Evolutionary conservation across 305 asterid genomes (phyloP).

Genomic region (Andrographis paniculata): DNA sequence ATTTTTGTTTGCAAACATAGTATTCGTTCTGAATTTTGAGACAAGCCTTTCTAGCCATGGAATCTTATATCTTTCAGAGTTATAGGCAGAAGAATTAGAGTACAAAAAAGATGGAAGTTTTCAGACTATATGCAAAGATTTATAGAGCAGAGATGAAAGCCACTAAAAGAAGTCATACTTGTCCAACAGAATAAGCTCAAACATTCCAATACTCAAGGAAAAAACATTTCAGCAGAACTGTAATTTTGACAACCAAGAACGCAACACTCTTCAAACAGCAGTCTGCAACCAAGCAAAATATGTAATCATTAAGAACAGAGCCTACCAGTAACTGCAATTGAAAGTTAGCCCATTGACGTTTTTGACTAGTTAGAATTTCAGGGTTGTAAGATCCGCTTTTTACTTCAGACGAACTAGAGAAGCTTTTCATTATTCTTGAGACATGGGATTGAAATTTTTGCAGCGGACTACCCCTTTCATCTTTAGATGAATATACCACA

Average conservation of each 20-base stretch:
- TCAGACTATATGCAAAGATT: background rate
- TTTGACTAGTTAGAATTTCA: constrained; percentile 90
- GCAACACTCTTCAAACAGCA: background rate
- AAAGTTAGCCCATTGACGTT: constrained; percentile 98
- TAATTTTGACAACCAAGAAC: background rate
- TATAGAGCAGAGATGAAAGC: constrained; percentile 5
- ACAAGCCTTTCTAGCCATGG: constrained; percentile 1
- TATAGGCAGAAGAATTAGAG: constrained; percentile 1
- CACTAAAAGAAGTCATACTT: constrained; percentile 4
- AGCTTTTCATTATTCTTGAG: constrained; percentile 74
- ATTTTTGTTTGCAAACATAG: background rate
- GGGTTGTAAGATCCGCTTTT: constrained; percentile 83
- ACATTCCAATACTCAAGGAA: background rate
- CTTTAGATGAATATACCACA: constrained; percentile 83
- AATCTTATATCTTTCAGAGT: constrained; percentile 1
- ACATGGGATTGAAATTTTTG: constrained; percentile 80
- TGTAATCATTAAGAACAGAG: constrained; percentile 20
- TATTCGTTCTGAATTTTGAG: background rate
- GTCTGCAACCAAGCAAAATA: constrained; percentile 1
- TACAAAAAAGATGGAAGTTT: background rate
- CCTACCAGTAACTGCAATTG: constrained; percentile 90
- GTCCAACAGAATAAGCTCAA: background rate
- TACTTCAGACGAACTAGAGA: constrained; percentile 72
- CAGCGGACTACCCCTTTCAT: constrained; percentile 71
- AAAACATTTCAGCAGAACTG: constrained; percentile 6